Base-by-base conservation (phyloP, 2,329 filamentous ascomycete species). In the Rhytidhysteron rufulum region DNA sequence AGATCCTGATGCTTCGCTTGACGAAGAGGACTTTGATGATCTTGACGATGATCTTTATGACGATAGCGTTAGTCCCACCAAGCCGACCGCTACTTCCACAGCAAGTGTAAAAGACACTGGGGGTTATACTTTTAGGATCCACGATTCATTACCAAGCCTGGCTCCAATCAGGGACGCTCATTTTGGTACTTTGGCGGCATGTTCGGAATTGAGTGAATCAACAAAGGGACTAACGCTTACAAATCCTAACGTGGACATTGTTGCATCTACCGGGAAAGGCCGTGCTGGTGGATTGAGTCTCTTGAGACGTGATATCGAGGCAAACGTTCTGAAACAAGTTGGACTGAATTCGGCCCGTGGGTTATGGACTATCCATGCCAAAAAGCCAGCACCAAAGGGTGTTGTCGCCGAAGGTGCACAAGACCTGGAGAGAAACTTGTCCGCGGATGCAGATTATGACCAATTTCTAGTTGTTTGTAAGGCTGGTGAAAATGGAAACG, bases 381-480 rank as follows among this genome's bases (percentile, higher is more conserved):
- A 80, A 48, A 85, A 82, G 55, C 75, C 82, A 11, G 68, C 80
- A n/a, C 75, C 81, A 1, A 84, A 83, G 54, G 73, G 62, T 4
- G 44, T 69, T 7, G 74, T 74, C 4, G 63, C 71, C 7, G 70
- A 70, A 10, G 59, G 75, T 2, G 68, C 77, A 5, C 54, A 68
- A 40, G 49, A 67, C 41, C 51, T 55, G 0, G 66, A 69, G 43
- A 63, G 57, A 4, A 62, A 65, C 18, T 55, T 67, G 36, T 53
- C 55, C 1, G 57, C 57, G 11, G 75, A 81, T 31, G 75, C 77
- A 3, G 79, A 84, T 48, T 83, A 84, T 51, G 85, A 91, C 60
- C 82, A 82, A 58, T 91, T 87, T 55, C 81, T 95, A 72, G 87
- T 96, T 50, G 80, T 91, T 18, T 86, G 86, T 34, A 88, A 88